Evolutionary conservation across 176 grass and related monocot genomes (phyloP), one percentile per base, ranked within the genome.

Genomic region (Avena atlantica): DNA sequence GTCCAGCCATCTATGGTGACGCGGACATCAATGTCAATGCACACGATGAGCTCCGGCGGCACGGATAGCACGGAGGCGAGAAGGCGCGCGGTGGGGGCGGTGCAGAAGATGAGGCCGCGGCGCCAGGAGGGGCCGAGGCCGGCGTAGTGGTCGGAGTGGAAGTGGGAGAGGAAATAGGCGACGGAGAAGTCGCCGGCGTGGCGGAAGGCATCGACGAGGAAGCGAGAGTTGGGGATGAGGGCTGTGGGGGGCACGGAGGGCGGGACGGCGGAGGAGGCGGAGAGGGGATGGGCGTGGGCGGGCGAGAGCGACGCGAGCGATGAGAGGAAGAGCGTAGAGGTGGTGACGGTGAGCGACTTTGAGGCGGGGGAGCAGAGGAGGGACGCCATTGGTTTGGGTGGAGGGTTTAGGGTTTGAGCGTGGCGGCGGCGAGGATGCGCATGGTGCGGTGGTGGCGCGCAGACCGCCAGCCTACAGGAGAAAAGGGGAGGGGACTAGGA

Each of bases 121-220:
- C 81, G 85, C 96, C 96, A 98, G 62, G 86, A 85, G 61, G 87
- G 90, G 16, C 86, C 36, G 36, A 98, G 90, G 66, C 96, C 92
- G 13, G 76, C 58, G 87, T 98, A 93, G 80, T 98, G 96, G 45
- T 98, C 96, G 19, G 96, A 91, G 87, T 98, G 96, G 89, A 98
- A 98, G 87, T 98, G 96, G 65, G 96, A 96, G 42, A 98, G 90
- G 10, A 98, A 98, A 85, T 98, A 98, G 37, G 96, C 79, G 57
- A 89, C 87, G 25, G 92, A 93, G 89, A 94, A 96, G 74, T 98
- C 94, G 12, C 94, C 94, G 16, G 97, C 89, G 27, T 87, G 90
- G 74, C 90, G 92, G 83, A 98, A 98, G 9, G 92, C 94, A 24
- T 98, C 92, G 78, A 98, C 77, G 71, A 98, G 83, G 92, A 98